phyloP scores from a whole-genome alignment of 179 eudicot genomes.

The Corrigiola litoralis region DNA sequence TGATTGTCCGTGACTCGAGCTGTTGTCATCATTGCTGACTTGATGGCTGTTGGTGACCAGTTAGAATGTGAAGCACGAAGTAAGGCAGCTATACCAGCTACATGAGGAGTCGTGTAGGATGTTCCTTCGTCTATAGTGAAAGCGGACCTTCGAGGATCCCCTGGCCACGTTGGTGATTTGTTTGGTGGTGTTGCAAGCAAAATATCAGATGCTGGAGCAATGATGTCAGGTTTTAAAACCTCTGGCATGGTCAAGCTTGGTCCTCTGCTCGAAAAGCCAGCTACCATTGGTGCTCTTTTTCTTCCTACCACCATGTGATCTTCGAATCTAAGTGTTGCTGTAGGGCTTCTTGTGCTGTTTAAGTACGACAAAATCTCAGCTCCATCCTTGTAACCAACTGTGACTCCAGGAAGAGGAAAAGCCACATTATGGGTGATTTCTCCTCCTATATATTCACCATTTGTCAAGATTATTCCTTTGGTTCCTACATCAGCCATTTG shows the following conservation, averaged over 20 bases:
- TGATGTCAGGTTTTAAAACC: background rate
- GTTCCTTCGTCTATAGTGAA: background rate
- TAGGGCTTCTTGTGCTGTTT: too few species aligned
- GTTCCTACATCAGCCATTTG: too few species aligned
- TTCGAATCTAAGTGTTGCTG: too few species aligned
- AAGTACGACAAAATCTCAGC: too few species aligned
- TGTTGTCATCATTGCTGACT: background rate
- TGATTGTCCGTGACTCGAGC: background rate
- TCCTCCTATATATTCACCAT: too few species aligned
- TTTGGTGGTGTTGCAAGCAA: background rate
- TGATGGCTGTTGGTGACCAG: background rate
- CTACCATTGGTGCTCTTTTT: background rate
- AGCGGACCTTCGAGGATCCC: background rate
- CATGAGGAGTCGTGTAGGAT: background rate
- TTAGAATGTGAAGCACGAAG: background rate
- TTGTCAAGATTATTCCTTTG: too few species aligned
- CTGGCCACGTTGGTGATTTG: too few species aligned
- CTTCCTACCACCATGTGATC: too few species aligned
- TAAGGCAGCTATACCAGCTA: background rate
- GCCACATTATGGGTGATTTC: too few species aligned
- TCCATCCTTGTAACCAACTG: too few species aligned
- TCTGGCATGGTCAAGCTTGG: background rate
- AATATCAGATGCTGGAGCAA: background rate
- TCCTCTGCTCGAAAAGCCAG: background rate
- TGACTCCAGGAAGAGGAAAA: too few species aligned